Evolutionary conservation across 2,329 filamentous ascomycete species (phyloP).

Genomic region (Aspergillus phoenicis): DNA sequence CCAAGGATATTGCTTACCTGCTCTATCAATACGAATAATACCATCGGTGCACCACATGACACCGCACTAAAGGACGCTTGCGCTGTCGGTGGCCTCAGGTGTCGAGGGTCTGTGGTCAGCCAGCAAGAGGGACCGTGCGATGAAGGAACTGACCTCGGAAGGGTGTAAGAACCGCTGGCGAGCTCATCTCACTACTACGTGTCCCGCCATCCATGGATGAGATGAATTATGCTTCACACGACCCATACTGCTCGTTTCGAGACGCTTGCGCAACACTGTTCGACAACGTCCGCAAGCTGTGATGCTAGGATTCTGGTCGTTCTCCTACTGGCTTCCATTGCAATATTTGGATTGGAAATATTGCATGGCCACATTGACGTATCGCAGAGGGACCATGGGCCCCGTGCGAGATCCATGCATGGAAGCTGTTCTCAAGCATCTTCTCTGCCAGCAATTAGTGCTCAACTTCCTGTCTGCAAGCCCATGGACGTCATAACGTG

Average conservation of each 20-base stretch:
- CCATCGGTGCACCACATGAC: conserved; percentile 1
- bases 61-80: conserved; percentile 1
- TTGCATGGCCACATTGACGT: not conserved
- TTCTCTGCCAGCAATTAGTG: conserved; percentile 1
- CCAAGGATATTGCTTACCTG: not conserved
- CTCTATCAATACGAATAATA: not conserved
- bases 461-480: not conserved
- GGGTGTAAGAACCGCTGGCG: too few relatives aligned
- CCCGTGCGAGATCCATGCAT: not conserved
- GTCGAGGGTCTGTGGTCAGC: conserved; percentile 16
- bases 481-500: conserved; percentile 19
- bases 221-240: not conserved
- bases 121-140: conserved; percentile 15
- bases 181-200: not conserved
- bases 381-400: not conserved
- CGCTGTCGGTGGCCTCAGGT: conserved; percentile 15
- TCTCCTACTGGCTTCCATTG: not conserved
- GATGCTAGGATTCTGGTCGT: too few relatives aligned
- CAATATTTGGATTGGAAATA: not conserved
- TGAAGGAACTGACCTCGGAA: not conserved
- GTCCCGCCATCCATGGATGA: not conserved
- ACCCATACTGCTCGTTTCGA: too few relatives aligned
- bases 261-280: too few relatives aligned
- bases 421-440: not conserved
- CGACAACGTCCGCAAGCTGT: not conserved